phyloP scores from a whole-genome alignment of 2,329 filamentous ascomycete species.

The Microsporum ferrugineum region DNA sequence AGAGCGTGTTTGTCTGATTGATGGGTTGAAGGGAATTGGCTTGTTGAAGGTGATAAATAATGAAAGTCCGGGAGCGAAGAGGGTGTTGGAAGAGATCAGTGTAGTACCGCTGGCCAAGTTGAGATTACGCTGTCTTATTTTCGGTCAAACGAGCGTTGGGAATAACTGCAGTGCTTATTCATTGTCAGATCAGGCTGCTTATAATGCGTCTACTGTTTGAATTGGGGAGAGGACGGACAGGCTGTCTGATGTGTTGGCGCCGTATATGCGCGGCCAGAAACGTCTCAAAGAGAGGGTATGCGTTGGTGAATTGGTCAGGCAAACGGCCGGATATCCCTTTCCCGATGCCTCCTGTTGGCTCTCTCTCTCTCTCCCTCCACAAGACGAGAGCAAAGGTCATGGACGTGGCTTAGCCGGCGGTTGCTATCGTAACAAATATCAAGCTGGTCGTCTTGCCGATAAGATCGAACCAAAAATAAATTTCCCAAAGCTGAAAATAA shows the following conservation, averaged over 20 bases:
- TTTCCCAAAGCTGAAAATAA: not conserved
- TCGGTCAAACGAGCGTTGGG: constrained; percentile 10
- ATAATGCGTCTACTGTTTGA: constrained; percentile 13
- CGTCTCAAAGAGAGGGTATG: not conserved
- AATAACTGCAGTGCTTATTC: constrained; percentile 10
- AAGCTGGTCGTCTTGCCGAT: not conserved
- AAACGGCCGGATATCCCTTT: not conserved
- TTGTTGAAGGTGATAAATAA: not conserved
- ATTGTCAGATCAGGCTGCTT: constrained; percentile 1
- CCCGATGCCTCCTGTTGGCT: not conserved
- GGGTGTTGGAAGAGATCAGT: not conserved
- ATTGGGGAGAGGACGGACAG: constrained; percentile 2
- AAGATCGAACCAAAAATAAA: constrained; percentile 9
- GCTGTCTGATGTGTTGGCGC: not conserved
- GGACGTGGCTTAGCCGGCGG: not conserved
- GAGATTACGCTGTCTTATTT: not conserved
- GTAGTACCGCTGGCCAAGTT: not conserved
- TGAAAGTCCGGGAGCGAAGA: not conserved
- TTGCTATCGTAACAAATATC: too few relatives aligned
- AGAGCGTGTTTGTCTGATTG: not conserved
- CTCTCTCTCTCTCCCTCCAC: not conserved
- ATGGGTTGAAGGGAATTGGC: not conserved
- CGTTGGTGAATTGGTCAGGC: not conserved
- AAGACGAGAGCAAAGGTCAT: not conserved
- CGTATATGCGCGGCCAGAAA: not conserved